phyloP scores from a whole-genome alignment of 139 green algal species.

The Chlorella sp. region DNA sequence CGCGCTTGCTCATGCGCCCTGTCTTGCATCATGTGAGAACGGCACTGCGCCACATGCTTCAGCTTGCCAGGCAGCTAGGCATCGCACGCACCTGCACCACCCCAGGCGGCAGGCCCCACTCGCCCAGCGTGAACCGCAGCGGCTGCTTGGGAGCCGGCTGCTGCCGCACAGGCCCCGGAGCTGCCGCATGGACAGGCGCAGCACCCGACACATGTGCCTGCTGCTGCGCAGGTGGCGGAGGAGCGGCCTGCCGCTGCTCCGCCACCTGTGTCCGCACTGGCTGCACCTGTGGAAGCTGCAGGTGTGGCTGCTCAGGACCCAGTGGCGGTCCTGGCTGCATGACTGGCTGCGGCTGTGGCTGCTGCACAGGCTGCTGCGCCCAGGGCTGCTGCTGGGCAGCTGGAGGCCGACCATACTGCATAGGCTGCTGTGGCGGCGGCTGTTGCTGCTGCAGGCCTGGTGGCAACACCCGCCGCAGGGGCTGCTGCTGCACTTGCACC shows the following conservation, averaged over 20 bases:
- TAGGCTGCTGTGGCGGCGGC: background rate
- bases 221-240: background rate
- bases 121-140: constrained; percentile 35
- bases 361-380: background rate
- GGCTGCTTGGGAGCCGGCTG: background rate
- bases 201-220: background rate
- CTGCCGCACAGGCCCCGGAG: background rate
- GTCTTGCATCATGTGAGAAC: no score
- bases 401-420: no score
- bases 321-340: no score
- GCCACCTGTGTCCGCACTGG: no score
- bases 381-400: background rate
- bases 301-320: background rate
- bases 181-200: background rate
- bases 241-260: background rate
- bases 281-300: no score
- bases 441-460: no score
- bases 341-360: background rate
- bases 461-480: no score
- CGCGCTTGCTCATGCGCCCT: no score
- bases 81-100: constrained; percentile 39
- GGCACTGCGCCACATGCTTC: no score
- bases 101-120: constrained; percentile 57
- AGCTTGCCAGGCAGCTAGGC: background rate
- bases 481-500: background rate